Evolutionary conservation across 75 land plant genomes (phyloP).

Genomic region (Pseudotsuga menziesii): DNA sequence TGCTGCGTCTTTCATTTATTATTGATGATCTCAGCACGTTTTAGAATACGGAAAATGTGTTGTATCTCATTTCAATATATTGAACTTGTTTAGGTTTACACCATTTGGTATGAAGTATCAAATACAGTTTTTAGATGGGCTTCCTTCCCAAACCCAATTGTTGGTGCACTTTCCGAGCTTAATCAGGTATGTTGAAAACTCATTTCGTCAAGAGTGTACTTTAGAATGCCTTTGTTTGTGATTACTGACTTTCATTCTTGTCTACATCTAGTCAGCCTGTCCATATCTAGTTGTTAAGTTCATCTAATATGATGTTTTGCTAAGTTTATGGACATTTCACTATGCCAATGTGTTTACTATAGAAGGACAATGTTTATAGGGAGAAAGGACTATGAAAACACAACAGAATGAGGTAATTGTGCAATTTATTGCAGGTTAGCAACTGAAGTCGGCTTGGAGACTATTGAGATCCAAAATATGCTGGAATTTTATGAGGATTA

Average conservation of each 20-base stretch:
- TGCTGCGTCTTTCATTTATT: background rate
- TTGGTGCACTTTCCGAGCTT: conserved; percentile 98
- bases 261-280: background rate
- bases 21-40: background rate
- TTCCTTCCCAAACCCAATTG: conserved; percentile 66
- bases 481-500: conserved; percentile 97
- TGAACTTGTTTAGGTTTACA: conserved; percentile 62
- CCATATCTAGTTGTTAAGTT: background rate
- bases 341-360: background rate
- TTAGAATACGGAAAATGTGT: background rate
- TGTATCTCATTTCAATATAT: background rate
- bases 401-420: background rate
- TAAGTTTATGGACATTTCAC: background rate
- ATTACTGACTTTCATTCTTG: background rate
- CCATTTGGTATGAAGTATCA: conserved; percentile 90
- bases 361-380: background rate
- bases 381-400: background rate
- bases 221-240: background rate
- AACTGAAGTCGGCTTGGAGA: conserved; percentile 91
- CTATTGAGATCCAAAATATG: conserved; percentile 90
- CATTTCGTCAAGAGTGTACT: background rate
- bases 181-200: conserved; percentile 45
- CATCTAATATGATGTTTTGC: background rate
- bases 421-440: conserved; percentile 63
- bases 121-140: conserved; percentile 73